Percentiles rank a stretch among this genome's conserved stretches.
These are phyloP conservation scores for Mycena chlorophos DNA, from an alignment of 768 basidiomycete genomes.

Conservation along the genomic window DNA sequence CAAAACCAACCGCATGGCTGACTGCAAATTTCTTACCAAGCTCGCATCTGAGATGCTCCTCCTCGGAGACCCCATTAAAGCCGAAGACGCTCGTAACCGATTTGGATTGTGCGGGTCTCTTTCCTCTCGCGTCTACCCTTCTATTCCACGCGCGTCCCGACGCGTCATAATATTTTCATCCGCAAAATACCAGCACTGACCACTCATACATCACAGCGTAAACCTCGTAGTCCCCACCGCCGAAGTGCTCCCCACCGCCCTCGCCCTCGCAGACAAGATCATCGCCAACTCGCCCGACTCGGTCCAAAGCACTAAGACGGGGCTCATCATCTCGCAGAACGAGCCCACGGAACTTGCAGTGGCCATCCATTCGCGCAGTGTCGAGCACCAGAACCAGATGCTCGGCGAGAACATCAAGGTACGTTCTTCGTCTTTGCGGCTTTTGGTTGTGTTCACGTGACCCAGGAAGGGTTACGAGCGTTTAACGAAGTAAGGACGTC, in stretches of 20 bases:
- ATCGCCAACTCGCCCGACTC: conserved; percentile 73
- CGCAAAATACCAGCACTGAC: too few relatives aligned
- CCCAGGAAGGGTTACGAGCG: conserved; percentile 17
- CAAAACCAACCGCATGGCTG: conserved; percentile 14
- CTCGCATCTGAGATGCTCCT: conserved; percentile 76
- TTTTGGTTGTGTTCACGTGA: neutral
- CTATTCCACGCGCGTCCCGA: too few relatives aligned
- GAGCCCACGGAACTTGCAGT: conserved; percentile 11
- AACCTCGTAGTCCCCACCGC: conserved; percentile 64
- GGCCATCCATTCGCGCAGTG: conserved; percentile 5
- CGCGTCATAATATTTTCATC: conserved; percentile 5
- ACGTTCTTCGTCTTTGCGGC: neutral
- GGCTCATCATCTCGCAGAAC: conserved; percentile 40
- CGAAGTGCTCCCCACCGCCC: conserved; percentile 59
- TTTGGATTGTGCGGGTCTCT: conserved; percentile 67
- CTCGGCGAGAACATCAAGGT: conserved; percentile 21
- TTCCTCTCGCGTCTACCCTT: neutral
- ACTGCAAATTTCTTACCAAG: conserved; percentile 37
- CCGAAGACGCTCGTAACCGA: conserved; percentile 63
- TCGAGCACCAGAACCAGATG: conserved; percentile 6
- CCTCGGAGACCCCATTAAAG: conserved; percentile 65
- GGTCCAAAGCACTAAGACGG: conserved; percentile 75
- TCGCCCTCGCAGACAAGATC: conserved; percentile 62
- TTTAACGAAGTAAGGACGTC: conserved; percentile 15
- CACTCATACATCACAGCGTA: conserved; percentile 51